Conservation (phyloP, 306 rosid species). For the Senna siamea region DNA sequence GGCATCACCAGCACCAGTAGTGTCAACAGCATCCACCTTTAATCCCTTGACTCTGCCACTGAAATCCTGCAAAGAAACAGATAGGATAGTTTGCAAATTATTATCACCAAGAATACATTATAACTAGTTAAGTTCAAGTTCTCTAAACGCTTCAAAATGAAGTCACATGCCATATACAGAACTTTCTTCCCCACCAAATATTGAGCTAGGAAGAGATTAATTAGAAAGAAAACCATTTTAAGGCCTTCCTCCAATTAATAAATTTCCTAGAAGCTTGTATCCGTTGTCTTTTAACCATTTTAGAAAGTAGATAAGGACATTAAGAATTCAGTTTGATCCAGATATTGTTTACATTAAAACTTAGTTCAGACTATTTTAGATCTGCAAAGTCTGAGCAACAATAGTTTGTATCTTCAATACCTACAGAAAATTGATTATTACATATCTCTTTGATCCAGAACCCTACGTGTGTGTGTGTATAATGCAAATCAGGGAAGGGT, state of each 20-base stretch:
- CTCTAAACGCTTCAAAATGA: background rate
- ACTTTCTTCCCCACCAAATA: background rate
- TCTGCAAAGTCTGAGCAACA: conserved; percentile 13
- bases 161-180: conserved; percentile 8
- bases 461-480: too few species aligned
- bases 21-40: conserved; percentile 88
- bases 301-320: conserved; percentile 1
- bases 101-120: conserved; percentile 19
- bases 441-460: conserved; percentile 10
- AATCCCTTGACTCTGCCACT: conserved; percentile 81
- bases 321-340: background rate
- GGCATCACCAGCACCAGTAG: conserved; percentile 99
- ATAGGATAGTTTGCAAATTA: conserved; percentile 17
- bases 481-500: background rate
- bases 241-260: background rate
- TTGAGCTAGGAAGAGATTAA: background rate
- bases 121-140: background rate
- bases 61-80: conserved; percentile 65
- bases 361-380: background rate
- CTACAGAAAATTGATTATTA: conserved; percentile 1
- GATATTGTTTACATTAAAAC: conserved; percentile 3
- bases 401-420: background rate
- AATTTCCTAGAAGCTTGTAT: background rate
- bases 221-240: background rate
- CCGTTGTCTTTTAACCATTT: background rate